Conservation (phyloP, 1,139 yeast genomes). For the Yamadazyma siamensis region DNA sequence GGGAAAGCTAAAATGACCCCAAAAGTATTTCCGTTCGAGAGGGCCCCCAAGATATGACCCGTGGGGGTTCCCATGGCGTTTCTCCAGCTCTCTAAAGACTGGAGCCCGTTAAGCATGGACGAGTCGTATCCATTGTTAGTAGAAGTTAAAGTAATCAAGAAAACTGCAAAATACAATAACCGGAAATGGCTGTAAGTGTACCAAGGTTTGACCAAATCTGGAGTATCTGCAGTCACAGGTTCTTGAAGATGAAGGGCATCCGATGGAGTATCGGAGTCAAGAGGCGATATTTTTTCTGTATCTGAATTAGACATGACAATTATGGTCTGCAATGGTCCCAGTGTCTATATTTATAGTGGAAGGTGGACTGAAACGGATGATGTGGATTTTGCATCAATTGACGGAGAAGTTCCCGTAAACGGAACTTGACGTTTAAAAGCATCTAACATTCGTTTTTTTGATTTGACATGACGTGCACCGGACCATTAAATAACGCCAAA, state of each 20-base stretch:
- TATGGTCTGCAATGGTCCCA: background rate
- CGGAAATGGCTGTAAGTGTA: slow-evolving; percentile 31
- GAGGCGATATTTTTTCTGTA: slow-evolving; percentile 1
- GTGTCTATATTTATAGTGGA: too few relatives aligned
- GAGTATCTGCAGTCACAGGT: slow-evolving; percentile 1
- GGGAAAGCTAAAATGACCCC: slow-evolving; percentile 2
- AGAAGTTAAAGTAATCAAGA: slow-evolving; percentile 41
- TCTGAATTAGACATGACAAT: slow-evolving; percentile 3
- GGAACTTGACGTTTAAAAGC: too few relatives aligned
- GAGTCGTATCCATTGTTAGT: slow-evolving; percentile 53
- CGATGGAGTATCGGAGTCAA: slow-evolving; percentile 2
- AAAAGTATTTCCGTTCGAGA: slow-evolving; percentile 5
- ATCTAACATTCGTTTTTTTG: too few relatives aligned
- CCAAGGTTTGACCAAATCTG: slow-evolving; percentile 14
- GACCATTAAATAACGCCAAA: too few relatives aligned
- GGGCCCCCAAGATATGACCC: slow-evolving; percentile 37
- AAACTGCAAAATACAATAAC: slow-evolving; percentile 31
- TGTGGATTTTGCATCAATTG: too few relatives aligned
- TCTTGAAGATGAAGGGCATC: background rate
- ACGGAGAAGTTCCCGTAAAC: too few relatives aligned
- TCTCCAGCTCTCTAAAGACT: slow-evolving; percentile 36
- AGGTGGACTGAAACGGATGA: too few relatives aligned
- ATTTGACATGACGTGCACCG: too few relatives aligned
- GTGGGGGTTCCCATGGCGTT: slow-evolving; percentile 34
- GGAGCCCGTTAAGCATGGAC: slow-evolving; percentile 49